These are phyloP conservation scores for Ambrosiella cleistominuta DNA, from an alignment of 2,329 filamentous ascomycete genomes.

Conservation along the genomic window DNA sequence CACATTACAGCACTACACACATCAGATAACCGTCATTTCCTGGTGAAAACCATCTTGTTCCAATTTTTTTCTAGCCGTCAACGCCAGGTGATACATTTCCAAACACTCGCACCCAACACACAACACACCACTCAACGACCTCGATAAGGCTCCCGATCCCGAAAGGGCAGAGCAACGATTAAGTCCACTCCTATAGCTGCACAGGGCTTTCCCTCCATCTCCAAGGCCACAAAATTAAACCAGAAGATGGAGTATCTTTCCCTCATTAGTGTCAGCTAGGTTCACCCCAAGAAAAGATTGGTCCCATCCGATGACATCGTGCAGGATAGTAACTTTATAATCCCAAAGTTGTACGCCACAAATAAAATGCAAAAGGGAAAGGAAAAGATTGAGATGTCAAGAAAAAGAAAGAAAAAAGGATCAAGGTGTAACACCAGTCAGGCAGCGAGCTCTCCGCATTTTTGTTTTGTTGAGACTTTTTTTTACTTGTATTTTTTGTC, in stretches of 20 bases:
- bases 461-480: constrained; percentile 14
- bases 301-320: background rate
- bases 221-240: constrained; percentile 14
- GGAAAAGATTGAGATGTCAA: constrained; percentile 8
- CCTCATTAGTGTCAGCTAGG: constrained; percentile 82
- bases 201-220: constrained; percentile 94
- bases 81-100: background rate
- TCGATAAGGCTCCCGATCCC: background rate
- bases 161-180: constrained; percentile 54
- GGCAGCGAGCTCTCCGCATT: constrained; percentile 11
- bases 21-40: background rate
- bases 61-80: background rate
- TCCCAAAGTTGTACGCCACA: constrained; percentile 5
- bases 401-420: constrained; percentile 9
- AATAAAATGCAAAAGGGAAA: constrained; percentile 6
- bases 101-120: background rate
- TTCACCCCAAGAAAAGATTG: constrained; percentile 20
- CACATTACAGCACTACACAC: background rate
- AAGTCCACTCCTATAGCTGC: constrained; percentile 70
- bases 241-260: constrained; percentile 73
- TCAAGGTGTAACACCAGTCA: constrained; percentile 10
- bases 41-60: constrained; percentile 1
- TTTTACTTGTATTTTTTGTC: constrained; percentile 13
- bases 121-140: background rate
- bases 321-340: background rate